Conservation (phyloP, 2,329 filamentous ascomycete genomes). For the Ceratocystis albifundus region DNA sequence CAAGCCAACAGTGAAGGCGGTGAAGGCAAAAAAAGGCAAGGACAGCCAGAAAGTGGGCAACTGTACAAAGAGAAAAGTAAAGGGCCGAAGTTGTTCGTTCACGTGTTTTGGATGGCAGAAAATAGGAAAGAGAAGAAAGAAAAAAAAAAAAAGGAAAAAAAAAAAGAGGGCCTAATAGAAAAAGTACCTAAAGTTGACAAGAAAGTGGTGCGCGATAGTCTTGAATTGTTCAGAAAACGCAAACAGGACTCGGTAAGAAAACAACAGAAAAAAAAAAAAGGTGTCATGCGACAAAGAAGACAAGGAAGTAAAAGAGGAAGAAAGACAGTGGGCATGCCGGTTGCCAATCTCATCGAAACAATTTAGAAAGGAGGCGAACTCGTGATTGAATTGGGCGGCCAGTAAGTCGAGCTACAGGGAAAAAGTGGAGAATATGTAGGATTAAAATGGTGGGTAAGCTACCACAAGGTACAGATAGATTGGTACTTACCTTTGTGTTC, state of each 20-base stretch:
- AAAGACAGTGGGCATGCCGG: background rate
- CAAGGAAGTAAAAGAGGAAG: background rate
- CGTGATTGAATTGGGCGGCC: conserved; percentile 5
- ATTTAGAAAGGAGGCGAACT: conserved; percentile 7
- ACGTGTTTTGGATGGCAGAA: background rate
- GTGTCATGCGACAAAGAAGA: background rate
- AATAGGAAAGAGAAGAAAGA: background rate
- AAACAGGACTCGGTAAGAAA: background rate
- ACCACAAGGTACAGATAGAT: background rate
- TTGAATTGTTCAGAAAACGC: background rate
- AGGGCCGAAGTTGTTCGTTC: conserved; percentile 9
- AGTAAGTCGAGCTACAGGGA: background rate
- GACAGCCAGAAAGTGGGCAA: background rate
- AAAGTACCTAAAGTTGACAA: no score
- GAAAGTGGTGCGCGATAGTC: conserved; percentile 1
- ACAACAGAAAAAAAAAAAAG: background rate
- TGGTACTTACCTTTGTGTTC: no score
- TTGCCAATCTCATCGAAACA: background rate
- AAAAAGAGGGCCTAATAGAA: conserved; percentile 9
- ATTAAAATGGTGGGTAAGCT: background rate
- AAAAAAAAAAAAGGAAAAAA: conserved; percentile 2
- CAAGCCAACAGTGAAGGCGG: conserved; percentile 2
- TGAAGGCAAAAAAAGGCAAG: background rate
- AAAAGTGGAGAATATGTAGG: background rate
- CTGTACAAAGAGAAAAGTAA: background rate